Evolutionary conservation across 140 eudicot species (phyloP), one percentile per base, ranked within the genome.

Genomic region (Bidens hawaiensis): DNA sequence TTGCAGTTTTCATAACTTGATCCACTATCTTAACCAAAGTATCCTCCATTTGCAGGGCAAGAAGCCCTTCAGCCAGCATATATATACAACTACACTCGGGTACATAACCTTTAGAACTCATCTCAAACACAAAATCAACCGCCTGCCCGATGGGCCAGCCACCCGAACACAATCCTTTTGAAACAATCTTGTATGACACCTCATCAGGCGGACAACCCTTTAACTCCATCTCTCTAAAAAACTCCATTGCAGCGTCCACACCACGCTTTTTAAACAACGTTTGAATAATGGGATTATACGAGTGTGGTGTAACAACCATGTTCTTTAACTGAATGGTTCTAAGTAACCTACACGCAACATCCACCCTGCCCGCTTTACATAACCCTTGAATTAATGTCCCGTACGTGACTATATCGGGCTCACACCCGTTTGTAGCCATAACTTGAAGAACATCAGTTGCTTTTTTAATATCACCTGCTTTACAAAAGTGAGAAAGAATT

Each of bases 31-130:
- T 85, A 28, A 85, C 59, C 52, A 93, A 67, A 16, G 85, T 85
- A 12, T 76, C 93, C 74, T 87, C 96, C 97, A 83, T 90, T 53
- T 83, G 55, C 23, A 90, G 68, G 65, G 95, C 78, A 65, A 80
- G 72, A 59, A 93, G 99, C 66, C 99, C 96, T 60, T 93, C 99
- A 13, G 96, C 96, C 79, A 93, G 58, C 96, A 85, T 85, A 59
- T 59, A 71, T 56, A 93, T 80, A 2, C 94, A 72, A 43, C 82
- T 67, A 65, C 75, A 78, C 28, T 93, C 96, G 0, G 99, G 99
- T 13, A 72, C 25, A 55, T 40, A 69, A 0, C 95, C 96, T 62
- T 80, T 85, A 26, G 73, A 84, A 4, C 73, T 78, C 99, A 88
- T 85, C 78, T 93, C 99, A 48, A 66, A 58, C 1, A 81, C 75